phyloP scores from a whole-genome alignment of 2,329 filamentous ascomycete genomes.

The Alternaria sp. region DNA sequence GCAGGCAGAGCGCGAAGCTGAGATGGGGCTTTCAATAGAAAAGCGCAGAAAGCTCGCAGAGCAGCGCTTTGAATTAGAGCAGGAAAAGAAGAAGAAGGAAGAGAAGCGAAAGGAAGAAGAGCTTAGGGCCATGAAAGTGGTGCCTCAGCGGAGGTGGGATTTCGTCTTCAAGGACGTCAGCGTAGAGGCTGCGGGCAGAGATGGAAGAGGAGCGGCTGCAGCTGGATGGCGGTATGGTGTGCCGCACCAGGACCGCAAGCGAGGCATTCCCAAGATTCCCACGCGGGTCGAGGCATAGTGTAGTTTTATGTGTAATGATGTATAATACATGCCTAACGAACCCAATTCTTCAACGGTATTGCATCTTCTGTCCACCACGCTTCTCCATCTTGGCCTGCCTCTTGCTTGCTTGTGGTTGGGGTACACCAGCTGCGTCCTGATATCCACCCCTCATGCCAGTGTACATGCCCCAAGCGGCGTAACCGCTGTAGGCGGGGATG shows the following conservation, averaged over 20 bases:
- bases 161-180: slow-evolving; percentile 68
- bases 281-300: slow-evolving; percentile 61
- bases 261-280: slow-evolving; percentile 69
- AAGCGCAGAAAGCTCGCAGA: slow-evolving; percentile 45
- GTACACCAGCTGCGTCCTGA: slow-evolving; percentile 52
- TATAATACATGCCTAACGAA: slow-evolving; percentile 4
- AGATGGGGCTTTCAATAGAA: slow-evolving; percentile 43
- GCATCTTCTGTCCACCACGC: slow-evolving; percentile 59
- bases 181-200: slow-evolving; percentile 62
- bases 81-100: slow-evolving; percentile 50
- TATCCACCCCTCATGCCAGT: slow-evolving; percentile 54
- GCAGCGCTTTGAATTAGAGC: slow-evolving; percentile 33
- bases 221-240: slow-evolving; percentile 69
- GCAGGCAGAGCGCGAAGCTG: slow-evolving; percentile 53
- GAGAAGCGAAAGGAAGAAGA: slow-evolving; percentile 56
- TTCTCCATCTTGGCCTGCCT: slow-evolving; percentile 62
- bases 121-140: slow-evolving; percentile 53
- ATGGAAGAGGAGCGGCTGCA: slow-evolving; percentile 62
- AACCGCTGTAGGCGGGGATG: slow-evolving; percentile 58
- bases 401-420: slow-evolving; percentile 54
- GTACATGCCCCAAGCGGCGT: slow-evolving; percentile 57
- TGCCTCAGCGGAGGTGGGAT: slow-evolving; percentile 63
- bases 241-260: slow-evolving; percentile 69
- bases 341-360: slow-evolving; percentile 52
- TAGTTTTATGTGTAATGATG: slow-evolving; percentile 6